A percentile compares a stretch with the other conserved stretches of the same genome.
Evolutionary conservation across 257 asterid species (phyloP).

Genomic region (Marsdenia floribunda): DNA sequence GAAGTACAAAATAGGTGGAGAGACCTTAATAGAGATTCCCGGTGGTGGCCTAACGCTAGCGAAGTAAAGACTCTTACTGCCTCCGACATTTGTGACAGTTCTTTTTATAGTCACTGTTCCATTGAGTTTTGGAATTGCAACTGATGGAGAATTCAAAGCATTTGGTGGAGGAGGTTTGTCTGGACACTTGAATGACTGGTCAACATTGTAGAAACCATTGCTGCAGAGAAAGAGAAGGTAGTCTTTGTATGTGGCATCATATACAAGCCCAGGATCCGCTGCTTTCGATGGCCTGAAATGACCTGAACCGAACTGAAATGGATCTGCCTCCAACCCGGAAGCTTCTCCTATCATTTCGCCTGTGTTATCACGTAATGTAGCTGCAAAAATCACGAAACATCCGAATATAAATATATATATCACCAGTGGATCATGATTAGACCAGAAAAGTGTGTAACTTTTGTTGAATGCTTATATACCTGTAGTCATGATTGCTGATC

Average conservation of each 20-base stretch:
- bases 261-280: slow-evolving; percentile 82
- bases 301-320: slow-evolving; percentile 82
- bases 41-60: slow-evolving; percentile 52
- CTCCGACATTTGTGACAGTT: slow-evolving; percentile 72
- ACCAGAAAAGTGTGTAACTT: neutral
- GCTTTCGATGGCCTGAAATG: slow-evolving; percentile 85
- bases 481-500: slow-evolving; percentile 83
- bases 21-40: slow-evolving; percentile 56
- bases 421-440: neutral
- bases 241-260: slow-evolving; percentile 72
- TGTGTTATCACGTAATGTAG: slow-evolving; percentile 47
- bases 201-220: slow-evolving; percentile 26
- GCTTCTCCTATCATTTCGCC: slow-evolving; percentile 51
- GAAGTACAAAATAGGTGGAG: slow-evolving; percentile 55
- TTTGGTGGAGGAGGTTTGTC: slow-evolving; percentile 27
- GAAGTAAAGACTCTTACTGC: slow-evolving; percentile 42
- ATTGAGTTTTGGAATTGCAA: slow-evolving; percentile 56
- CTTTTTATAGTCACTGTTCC: slow-evolving; percentile 41
- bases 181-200: slow-evolving; percentile 49
- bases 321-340: slow-evolving; percentile 61
- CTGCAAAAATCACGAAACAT: slow-evolving; percentile 30
- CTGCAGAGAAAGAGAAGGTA: slow-evolving; percentile 66
- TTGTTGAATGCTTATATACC: slow-evolving; percentile 25
- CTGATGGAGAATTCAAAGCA: slow-evolving; percentile 70
- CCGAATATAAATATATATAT: neutral